phyloP scores from a whole-genome alignment of 2,329 filamentous ascomycete genomes.

The Hypoxylon sp. region DNA sequence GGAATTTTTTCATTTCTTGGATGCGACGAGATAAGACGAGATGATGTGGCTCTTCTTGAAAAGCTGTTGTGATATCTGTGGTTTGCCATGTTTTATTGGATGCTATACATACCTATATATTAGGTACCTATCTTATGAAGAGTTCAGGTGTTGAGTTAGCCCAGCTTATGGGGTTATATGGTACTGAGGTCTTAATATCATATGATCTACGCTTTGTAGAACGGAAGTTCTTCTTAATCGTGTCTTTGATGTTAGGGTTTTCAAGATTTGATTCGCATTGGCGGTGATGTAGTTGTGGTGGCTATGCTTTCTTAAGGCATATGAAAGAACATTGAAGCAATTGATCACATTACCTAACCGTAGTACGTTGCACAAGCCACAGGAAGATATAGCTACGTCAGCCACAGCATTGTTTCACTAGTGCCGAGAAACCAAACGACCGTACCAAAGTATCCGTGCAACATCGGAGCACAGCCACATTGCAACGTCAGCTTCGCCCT shows the following conservation, averaged over 20 bases:
- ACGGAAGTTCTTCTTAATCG: no score
- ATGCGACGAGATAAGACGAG: background rate
- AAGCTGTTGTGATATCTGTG: background rate
- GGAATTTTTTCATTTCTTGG: conserved; percentile 4
- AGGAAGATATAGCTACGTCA: background rate
- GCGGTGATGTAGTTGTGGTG: background rate
- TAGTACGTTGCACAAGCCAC: no score
- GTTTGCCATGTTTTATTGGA: background rate
- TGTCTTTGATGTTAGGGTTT: no score
- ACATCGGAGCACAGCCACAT: conserved; percentile 25
- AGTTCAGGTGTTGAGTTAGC: background rate
- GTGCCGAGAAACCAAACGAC: background rate
- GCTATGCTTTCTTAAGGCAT: background rate
- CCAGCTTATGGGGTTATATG: background rate
- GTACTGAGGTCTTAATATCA: background rate
- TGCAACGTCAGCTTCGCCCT: conserved; percentile 17
- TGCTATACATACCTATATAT: background rate
- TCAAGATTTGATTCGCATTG: no score
- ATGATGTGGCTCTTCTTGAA: conserved; percentile 6
- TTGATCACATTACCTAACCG: no score
- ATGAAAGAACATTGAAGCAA: background rate
- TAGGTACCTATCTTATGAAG: background rate
- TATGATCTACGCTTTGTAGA: no score
- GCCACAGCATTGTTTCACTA: background rate
- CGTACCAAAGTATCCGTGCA: background rate